Base-by-base conservation (phyloP, 2,329 filamentous ascomycete genomes). In the Cercospora beticola region DNA sequence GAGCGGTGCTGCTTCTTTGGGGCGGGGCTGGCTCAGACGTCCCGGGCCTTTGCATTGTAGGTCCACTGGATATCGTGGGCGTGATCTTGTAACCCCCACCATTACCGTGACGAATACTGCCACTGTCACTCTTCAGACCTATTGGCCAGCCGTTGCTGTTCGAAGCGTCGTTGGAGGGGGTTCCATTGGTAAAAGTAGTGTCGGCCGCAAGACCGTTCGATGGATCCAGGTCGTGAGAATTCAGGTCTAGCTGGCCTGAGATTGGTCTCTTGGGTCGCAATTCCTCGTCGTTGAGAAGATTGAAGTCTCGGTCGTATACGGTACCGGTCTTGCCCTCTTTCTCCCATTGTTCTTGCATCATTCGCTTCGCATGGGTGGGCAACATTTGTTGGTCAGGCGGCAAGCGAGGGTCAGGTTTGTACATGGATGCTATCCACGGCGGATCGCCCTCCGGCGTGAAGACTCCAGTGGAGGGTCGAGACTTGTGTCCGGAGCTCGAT, bases 291-390 rank as follows among this genome's bases (percentile, higher is more conserved):
- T 92, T 95, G 70, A 98, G 83, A 5, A 94, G 90, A 18, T 91
- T 89, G 81, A 97, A 95, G 68, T 97, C 90, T 71, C 89, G 92
- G 81, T 97, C 94, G 78, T 97, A 97, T 28, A 90, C 86, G 68
- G 88, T 92, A 3, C 93, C 93, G 71, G 92, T 92, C 72, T 92
- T 93, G 71, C 94, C 94, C 79, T 97, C 92, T 74, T 89, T 92
- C 80, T 96, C 93, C 94, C 93, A 97, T 79, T 94, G 92, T 79
- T 97, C 93, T 82, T 97, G 94, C 79, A 95, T 92, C 79, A 98
- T 86, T 66, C 92, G 87, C 76, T 91, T 93, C 12, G 95, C 95
- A 71, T 98, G 93, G 0, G 95, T 98, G 0, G 95, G 95, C 10
- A 99, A 88, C 64, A 99, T 89, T 78, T 99, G 95, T 79, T 99